A percentile compares a stretch with the other conserved stretches of the same genome.
These are phyloP conservation scores for Herpetomonas tarakana DNA, from an alignment of 208 protist genomes.

Conservation along the genomic window DNA sequence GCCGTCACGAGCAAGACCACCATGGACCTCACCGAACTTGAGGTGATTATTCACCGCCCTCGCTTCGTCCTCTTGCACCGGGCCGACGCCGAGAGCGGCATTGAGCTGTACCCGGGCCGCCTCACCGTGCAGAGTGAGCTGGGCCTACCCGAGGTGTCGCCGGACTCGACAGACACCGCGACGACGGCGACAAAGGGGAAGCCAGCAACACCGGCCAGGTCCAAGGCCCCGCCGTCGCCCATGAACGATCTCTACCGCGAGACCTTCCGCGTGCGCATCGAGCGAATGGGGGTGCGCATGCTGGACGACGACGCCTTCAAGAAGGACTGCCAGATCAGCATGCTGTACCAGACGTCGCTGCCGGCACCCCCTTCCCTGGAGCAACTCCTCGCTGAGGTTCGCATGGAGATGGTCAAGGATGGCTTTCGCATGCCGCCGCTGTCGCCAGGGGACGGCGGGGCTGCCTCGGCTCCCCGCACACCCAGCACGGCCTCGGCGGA, in stretches of 20 bases:
- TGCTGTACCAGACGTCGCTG: conserved; percentile 25
- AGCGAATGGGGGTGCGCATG: conserved; percentile 25
- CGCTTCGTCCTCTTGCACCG: conserved; percentile 50
- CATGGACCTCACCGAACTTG: conserved; percentile 51
- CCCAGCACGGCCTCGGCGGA: background rate
- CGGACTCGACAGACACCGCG: background rate
- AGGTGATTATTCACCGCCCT: conserved; percentile 52
- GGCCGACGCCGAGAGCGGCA: conserved; percentile 23
- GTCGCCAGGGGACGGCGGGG: background rate
- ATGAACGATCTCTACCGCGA: conserved; percentile 13
- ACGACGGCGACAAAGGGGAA: background rate
- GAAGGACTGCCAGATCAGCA: conserved; percentile 32
- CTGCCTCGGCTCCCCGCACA: background rate
- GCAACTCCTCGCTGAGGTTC: background rate
- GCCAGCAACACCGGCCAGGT: background rate
- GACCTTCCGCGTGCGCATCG: conserved; percentile 25
- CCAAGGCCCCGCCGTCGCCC: conserved; percentile 1
- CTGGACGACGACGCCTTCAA: conserved; percentile 28
- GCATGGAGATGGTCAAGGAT: conserved; percentile 1
- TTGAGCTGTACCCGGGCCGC: conserved; percentile 61
- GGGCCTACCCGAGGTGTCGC: conserved; percentile 5
- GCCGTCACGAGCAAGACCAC: conserved; percentile 19
- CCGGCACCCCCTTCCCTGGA: background rate
- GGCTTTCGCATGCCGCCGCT: conserved; percentile 1
- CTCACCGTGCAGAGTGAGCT: conserved; percentile 51